Base-by-base conservation (phyloP, 2,329 filamentous ascomycete species). In the Phyllachora maydis region DNA sequence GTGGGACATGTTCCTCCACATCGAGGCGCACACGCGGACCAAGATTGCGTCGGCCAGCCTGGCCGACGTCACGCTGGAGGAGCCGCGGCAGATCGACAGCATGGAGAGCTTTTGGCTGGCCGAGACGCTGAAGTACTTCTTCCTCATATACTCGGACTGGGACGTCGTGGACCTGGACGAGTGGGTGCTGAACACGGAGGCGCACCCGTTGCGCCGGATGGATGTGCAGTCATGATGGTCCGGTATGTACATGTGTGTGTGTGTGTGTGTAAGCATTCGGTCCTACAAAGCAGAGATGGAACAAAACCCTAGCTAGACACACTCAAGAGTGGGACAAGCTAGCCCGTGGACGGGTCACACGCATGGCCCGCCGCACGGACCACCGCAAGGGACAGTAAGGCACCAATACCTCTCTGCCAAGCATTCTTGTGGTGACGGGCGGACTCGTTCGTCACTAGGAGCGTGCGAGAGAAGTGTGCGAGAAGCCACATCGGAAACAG, bases 21-120 rank as follows among this genome's bases (percentile, higher is more conserved):
- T 82, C 16, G 52, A 65, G 27, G 54, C 54, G 34, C 50, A 64
- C 34, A 76, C 73, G 8, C 54, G 56, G 14, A 67, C 72, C 1
- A 47, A 57, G 4, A 54, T 66, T 30, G 75, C 68, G 5, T 60
- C 75, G 34, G 66, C 68, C 1, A 66, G 66, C 16, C 58, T 82
- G 26, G 50, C 59, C 28, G 72, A 81, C 35, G 68, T 81, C 14
- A 72, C 61, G n/a, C 36, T 37, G 13, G 18, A 23, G 16, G 35
- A 40, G 22, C 32, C 46, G 14, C 41, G 44, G 25, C 41, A 41
- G 32, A 45, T 55, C 27, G 67, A 77, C 38, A 59, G 59, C 24
- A 77, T 78, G 72, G 72, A 79, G 51, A 75, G 68, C 30, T 79
- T 78, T 42, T 79, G 73, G 71, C 52, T 75, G 18, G 65, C 65